phyloP scores from a whole-genome alignment of 1,284 basidiomycete species.

The Taiwanofungus camphoratus region DNA sequence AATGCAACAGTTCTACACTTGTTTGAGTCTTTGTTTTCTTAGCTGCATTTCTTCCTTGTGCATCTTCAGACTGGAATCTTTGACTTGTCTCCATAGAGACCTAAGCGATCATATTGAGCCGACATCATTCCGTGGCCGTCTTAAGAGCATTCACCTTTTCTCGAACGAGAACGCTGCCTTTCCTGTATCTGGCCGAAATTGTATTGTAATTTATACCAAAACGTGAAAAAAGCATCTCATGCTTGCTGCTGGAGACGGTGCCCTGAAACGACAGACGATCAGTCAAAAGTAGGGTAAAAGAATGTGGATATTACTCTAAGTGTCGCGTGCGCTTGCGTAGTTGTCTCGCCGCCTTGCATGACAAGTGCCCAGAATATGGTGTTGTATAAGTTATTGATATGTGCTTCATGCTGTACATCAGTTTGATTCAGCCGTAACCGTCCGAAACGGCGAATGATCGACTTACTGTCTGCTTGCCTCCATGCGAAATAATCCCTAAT shows the following conservation, averaged over 20 bases:
- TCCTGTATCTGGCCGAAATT: conserved; percentile 70
- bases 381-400: conserved; percentile 98
- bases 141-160: conserved; percentile 32
- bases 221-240: conserved; percentile 81
- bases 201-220: conserved; percentile 90
- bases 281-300: neutral
- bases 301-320: conserved; percentile 49
- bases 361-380: conserved; percentile 95
- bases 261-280: conserved; percentile 50
- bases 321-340: conserved; percentile 77
- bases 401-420: conserved; percentile 51
- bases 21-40: conserved; percentile 32
- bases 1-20: conserved; percentile 59
- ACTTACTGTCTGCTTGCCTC: conserved; percentile 92
- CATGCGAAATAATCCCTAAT: conserved; percentile 93
- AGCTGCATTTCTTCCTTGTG: no score
- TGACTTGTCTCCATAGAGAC: neutral
- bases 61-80: no score
- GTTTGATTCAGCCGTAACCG: conserved; percentile 5
- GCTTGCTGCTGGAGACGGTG: conserved; percentile 83
- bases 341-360: conserved; percentile 69
- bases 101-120: neutral
- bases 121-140: neutral
- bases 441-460: neutral
- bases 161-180: conserved; percentile 83